A percentile compares a stretch with the other conserved stretches of the same genome.
Conservation (phyloP, 202 grass and related monocot species). For the Carex sylvatica region DNA sequence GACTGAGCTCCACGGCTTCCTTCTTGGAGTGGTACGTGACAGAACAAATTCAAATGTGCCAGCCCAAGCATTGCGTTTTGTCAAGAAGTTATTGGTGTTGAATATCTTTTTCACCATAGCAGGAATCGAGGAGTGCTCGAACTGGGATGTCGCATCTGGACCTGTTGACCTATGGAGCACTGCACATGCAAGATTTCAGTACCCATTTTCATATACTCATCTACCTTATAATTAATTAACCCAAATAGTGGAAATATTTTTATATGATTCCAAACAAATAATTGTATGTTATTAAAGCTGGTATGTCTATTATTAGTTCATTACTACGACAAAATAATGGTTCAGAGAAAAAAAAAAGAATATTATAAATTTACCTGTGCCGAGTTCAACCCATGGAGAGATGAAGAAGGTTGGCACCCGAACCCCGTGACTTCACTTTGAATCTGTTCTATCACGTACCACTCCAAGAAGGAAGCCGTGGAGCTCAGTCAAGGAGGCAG, state of each 20-base stretch:
- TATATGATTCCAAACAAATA: too few relatives aligned
- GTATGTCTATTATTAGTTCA: too few relatives aligned
- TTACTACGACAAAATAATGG: too few relatives aligned
- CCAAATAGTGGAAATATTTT: too few relatives aligned
- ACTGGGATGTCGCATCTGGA: conserved; percentile 52
- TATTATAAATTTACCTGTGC: conserved; percentile 50
- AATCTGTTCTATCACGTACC: too few relatives aligned
- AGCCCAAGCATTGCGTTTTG: conserved; percentile 66
- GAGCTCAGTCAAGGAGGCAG: too few relatives aligned
- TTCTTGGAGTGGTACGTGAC: conserved; percentile 54
- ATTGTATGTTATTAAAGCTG: too few relatives aligned
- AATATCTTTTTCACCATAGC: conserved; percentile 89
- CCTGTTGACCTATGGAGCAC: conserved; percentile 57
- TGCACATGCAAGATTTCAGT: background rate
- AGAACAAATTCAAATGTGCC: conserved; percentile 75
- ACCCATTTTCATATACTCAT: too few relatives aligned
- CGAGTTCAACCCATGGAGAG: conserved; percentile 75
- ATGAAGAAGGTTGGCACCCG: conserved; percentile 71
- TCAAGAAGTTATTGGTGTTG: conserved; percentile 59
- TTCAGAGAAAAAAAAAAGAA: too few relatives aligned
- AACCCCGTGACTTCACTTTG: conserved; percentile 74
- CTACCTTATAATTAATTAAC: too few relatives aligned
- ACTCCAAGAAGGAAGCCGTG: too few relatives aligned
- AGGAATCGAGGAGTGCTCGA: conserved; percentile 89
- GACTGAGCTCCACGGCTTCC: too few relatives aligned